Conservation (phyloP, 176 grass and related monocot genomes). For the Avena insularis region DNA sequence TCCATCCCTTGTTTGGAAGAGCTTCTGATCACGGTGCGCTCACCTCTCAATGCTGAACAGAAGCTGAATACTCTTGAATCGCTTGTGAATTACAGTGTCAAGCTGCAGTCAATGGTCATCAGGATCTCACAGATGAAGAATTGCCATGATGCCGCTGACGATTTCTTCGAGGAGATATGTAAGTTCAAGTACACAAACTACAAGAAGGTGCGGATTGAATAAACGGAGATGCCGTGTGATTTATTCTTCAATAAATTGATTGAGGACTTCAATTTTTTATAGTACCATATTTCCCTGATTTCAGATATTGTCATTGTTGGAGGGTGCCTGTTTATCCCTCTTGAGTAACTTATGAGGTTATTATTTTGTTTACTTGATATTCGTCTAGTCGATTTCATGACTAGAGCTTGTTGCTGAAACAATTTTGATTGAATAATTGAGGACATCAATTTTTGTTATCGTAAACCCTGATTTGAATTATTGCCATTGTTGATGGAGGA, state of each 20-base stretch:
- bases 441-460: neutral
- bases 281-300: conserved; percentile 16
- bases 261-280: conserved; percentile 23
- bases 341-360: conserved; percentile 16
- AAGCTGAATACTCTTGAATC: conserved; percentile 91
- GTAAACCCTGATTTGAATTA: conserved; percentile 16
- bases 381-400: conserved; percentile 18
- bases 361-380: neutral
- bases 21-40: conserved; percentile 85
- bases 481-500: neutral
- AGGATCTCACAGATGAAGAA: conserved; percentile 99
- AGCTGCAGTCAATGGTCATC: conserved; percentile 74
- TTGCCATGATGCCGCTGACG: conserved; percentile 85
- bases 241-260: conserved; percentile 39
- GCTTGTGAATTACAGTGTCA: conserved; percentile 69
- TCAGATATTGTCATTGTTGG: conserved; percentile 2
- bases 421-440: conserved; percentile 28
- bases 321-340: conserved; percentile 30
- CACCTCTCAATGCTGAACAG: conserved; percentile 93
- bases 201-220: conserved; percentile 78
- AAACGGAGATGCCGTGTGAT: conserved; percentile 35
- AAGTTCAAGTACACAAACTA: conserved; percentile 86
- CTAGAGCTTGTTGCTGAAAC: conserved; percentile 31
- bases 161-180: conserved; percentile 99
- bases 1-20: conserved; percentile 88